phyloP scores from a whole-genome alignment of 1,284 basidiomycete species.

The Chalciporus sp. region DNA sequence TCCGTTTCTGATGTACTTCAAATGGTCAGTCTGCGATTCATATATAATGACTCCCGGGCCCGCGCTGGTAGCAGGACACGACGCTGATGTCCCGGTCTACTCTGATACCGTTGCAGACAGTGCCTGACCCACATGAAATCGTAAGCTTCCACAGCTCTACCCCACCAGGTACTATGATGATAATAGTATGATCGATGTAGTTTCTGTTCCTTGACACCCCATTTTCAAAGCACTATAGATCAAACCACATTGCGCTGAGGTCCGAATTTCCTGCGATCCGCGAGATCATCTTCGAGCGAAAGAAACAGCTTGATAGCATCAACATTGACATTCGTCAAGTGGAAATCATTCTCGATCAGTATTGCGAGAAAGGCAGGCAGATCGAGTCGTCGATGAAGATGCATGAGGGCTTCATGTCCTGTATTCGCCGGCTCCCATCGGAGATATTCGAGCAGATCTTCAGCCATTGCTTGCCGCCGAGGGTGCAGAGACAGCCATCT shows the following conservation, averaged over 20 bases:
- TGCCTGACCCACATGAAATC: conserved; percentile 13
- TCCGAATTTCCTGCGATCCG: conserved; percentile 15
- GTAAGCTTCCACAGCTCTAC: conserved; percentile 4
- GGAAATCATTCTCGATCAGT: conserved; percentile 11
- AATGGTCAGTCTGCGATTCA: too few relatives aligned
- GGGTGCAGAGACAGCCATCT: conserved; percentile 23
- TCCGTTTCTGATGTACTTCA: too few relatives aligned
- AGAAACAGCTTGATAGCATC: conserved; percentile 22
- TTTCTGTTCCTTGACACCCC: conserved; percentile 15
- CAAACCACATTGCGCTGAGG: conserved; percentile 19
- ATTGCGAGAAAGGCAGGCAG: conserved; percentile 17
- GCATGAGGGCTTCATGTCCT: conserved; percentile 29
- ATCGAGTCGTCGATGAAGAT: conserved; percentile 18
- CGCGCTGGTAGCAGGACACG: too few relatives aligned
- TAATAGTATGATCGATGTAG: not conserved
- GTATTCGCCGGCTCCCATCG: conserved; percentile 35
- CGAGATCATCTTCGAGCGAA: conserved; percentile 19
- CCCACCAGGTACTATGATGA: not conserved
- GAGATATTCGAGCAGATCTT: conserved; percentile 43
- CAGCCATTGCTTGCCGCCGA: conserved; percentile 33
- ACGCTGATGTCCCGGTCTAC: not conserved
- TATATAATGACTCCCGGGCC: too few relatives aligned
- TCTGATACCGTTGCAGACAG: conserved; percentile 7
- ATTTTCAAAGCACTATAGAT: conserved; percentile 20
- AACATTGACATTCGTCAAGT: conserved; percentile 18